Evolutionary conservation across 139 green algal genomes (phyloP).

Genomic region (Chlamydomonas incerta): DNA sequence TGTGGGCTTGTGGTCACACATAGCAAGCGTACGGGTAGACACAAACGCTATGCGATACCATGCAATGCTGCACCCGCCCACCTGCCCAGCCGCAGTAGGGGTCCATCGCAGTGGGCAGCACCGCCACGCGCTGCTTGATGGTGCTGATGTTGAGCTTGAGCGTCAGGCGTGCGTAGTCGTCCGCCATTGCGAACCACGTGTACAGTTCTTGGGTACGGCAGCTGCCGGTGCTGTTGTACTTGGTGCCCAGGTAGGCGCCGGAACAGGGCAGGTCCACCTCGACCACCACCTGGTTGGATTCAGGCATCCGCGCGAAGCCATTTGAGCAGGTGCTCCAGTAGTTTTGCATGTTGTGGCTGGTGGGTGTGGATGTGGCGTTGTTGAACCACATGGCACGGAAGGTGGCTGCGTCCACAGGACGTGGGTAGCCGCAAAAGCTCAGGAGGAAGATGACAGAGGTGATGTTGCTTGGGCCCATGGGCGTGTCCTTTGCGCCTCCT

Average conservation of each 20-base stretch:
- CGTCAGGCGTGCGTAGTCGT: neutral
- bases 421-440: neutral
- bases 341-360: conserved; percentile 5
- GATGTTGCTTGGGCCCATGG: neutral
- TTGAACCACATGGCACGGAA: conserved; percentile 11
- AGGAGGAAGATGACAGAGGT: neutral
- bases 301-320: neutral
- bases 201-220: neutral
- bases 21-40: no score
- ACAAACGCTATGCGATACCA: no score
- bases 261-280: neutral
- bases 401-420: neutral
- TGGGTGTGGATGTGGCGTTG: neutral
- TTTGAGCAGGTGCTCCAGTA: neutral
- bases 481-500: neutral
- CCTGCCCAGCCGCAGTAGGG: neutral
- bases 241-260: neutral
- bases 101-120: neutral
- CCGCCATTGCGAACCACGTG: neutral
- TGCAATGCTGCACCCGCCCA: neutral
- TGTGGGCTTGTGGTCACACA: no score
- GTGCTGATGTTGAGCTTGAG: neutral
- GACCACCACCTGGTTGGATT: neutral
- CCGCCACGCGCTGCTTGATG: conserved; percentile 27
- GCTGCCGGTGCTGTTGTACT: neutral